phyloP scores from a whole-genome alignment of 495 filamentous ascomycete genomes.

The Rhizodiscina lignyota region DNA sequence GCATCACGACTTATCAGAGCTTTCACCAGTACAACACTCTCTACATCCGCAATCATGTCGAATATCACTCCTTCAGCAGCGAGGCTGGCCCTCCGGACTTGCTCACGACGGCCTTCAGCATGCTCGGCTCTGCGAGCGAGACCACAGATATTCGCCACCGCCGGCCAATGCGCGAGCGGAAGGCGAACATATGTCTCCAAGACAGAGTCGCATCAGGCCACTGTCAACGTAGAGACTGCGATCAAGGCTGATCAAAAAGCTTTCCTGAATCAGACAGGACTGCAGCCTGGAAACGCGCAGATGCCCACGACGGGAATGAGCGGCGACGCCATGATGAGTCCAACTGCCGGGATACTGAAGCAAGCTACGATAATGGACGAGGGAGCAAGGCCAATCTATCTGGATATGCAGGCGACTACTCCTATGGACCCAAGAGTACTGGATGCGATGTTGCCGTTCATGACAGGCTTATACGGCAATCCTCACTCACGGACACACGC shows the following conservation, averaged over 20 bases:
- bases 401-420: slow-evolving; percentile 98
- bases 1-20: too few species aligned
- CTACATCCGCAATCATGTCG: too few species aligned
- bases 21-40: too few species aligned
- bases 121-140: slow-evolving; percentile 15
- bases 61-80: slow-evolving; percentile 51
- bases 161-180: too few species aligned
- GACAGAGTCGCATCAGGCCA: slow-evolving; percentile 60
- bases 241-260: slow-evolving; percentile 71
- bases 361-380: slow-evolving; percentile 88
- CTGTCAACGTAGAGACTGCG: slow-evolving; percentile 66
- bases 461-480: slow-evolving; percentile 88
- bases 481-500: slow-evolving; percentile 95
- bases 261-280: slow-evolving; percentile 55
- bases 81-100: slow-evolving; percentile 41
- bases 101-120: slow-evolving; percentile 25
- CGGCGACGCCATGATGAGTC: slow-evolving; percentile 58
- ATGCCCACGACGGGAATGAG: slow-evolving; percentile 42
- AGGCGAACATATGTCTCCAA: slow-evolving; percentile 67
- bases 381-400: slow-evolving; percentile 85
- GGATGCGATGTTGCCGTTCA: slow-evolving; percentile 91
- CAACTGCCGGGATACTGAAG: slow-evolving; percentile 65
- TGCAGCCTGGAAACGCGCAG: slow-evolving; percentile 31
- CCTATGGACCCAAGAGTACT: slow-evolving; percentile 86
- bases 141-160: too few species aligned